Base-by-base conservation (phyloP, 164 flowering plant species). In the Akebia trifoliata region DNA sequence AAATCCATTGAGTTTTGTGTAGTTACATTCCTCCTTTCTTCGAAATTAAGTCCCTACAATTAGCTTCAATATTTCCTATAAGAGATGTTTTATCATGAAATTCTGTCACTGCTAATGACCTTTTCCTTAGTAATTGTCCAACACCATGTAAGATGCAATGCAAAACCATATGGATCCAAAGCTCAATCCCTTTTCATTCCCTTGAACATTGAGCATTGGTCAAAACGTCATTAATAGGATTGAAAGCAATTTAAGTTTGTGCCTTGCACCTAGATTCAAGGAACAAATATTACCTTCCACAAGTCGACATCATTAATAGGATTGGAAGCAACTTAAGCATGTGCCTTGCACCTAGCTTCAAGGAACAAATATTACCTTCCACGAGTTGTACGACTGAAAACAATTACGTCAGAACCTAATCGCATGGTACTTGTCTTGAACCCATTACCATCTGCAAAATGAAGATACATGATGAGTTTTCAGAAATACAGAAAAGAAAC, bases 351-450 rank as follows among this genome's bases (percentile, higher is more conserved):
- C 4, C 14, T 12, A 63, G 36, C 40, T 24, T 20, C 35, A 22
- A 20, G 6, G 18, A 32, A 14, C 25, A 29, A 34, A 63, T 12
- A 61, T 35, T 81, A 90, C 95, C 90, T 73, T 46, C 71, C 67
- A 59, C 64, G 69, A 60, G 50, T 62, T 52, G 86, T 66, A 51
- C 96, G 87, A 65, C 79, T 88, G 60, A 91, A 88, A 71, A 91
- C 96, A 65, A 91, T 84, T 31, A 73, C 94, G 78, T 91, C 98
- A 68, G 96, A 92, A 50, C 98, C 98, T 22, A 91, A 62, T 26
- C 98, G 72, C 96, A 91, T 91, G 64, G 98, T 91, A 74, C 98
- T 91, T 62, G 98, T 91, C 81, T 91, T 91, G 76, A 91, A 91
- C 92, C 98, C 65, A 61, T 61, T 61, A 43, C 65, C 65, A 61